Conservation (phyloP, 805 yeast genomes). For the Starmerella bombicola region DNA sequence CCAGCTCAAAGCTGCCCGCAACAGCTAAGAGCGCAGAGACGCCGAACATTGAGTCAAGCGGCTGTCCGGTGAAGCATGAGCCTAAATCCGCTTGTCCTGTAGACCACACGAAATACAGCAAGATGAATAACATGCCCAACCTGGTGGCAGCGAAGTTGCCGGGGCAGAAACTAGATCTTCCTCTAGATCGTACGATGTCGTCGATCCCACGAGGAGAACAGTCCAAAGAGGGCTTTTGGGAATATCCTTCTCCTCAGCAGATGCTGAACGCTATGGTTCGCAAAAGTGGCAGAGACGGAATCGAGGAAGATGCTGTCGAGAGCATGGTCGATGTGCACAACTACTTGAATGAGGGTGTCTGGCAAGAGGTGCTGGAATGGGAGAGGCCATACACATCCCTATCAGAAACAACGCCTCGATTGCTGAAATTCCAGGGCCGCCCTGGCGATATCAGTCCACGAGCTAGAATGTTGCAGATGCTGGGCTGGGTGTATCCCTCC, state of each 20-base stretch:
- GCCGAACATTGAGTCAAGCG: too few species aligned
- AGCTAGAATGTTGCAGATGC: conserved; percentile 52
- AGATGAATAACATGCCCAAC: conserved; percentile 81
- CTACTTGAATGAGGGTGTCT: conserved; percentile 91
- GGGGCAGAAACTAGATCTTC: conserved; percentile 65
- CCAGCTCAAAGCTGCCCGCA: too few species aligned
- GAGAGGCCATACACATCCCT: conserved; percentile 55
- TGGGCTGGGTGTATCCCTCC: conserved; percentile 62
- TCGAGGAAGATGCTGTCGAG: conserved; percentile 92
- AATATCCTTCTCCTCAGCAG: conserved; percentile 97
- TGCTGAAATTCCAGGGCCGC: conserved; percentile 78
- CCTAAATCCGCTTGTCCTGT: conserved; percentile 15
- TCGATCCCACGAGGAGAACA: conserved; percentile 73
- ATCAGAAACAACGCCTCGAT: conserved; percentile 54
- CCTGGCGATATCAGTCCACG: conserved; percentile 82
- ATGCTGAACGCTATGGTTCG: conserved; percentile 96
- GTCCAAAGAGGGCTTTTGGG: conserved; percentile 73
- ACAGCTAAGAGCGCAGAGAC: too few species aligned
- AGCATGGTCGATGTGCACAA: conserved; percentile 96
- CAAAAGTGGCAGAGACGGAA: conserved; percentile 62
- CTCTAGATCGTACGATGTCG: conserved; percentile 73
- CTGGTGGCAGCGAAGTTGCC: conserved; percentile 57
- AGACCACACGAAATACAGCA: conserved; percentile 41
- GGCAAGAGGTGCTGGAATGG: conserved; percentile 92
- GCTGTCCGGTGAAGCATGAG: neutral